These are phyloP conservation scores for Rhynchospora pubera DNA, from an alignment of 176 grass and related monocot genomes.

Conservation along the genomic window DNA sequence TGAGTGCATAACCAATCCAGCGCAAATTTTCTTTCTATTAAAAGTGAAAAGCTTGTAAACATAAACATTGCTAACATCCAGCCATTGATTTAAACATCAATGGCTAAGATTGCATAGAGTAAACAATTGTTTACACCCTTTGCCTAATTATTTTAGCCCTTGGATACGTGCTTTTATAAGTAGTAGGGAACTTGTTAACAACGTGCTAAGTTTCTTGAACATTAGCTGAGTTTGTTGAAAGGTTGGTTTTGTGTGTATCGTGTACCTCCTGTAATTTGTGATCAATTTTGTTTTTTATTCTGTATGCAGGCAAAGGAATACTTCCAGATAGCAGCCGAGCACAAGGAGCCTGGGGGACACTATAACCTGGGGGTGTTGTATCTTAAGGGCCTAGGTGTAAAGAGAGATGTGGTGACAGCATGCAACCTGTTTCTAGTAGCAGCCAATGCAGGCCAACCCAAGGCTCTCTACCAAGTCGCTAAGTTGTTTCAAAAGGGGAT, in stretches of 20 bases:
- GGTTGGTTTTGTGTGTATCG: background rate
- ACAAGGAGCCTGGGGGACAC: conserved; percentile 81
- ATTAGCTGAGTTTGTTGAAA: background rate
- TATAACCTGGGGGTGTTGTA: conserved; percentile 95
- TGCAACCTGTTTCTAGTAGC: conserved; percentile 62
- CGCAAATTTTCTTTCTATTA: no score
- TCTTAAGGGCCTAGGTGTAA: conserved; percentile 96
- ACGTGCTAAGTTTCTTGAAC: no score
- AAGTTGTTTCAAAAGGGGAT: conserved; percentile 94
- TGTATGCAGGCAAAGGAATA: conserved; percentile 73
- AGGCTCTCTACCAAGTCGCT: conserved; percentile 96
- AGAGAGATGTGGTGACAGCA: conserved; percentile 60
- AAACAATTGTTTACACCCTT: no score
- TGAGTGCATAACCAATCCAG: no score
- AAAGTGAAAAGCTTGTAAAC: no score
- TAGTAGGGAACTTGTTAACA: no score
- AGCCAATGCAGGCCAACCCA: conserved; percentile 87
- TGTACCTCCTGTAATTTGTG: background rate
- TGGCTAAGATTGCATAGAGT: no score
- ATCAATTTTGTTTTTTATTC: conserved; percentile 9
- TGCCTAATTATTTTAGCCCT: no score
- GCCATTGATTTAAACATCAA: no score
- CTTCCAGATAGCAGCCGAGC: conserved; percentile 74
- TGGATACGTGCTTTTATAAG: no score
- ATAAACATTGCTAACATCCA: no score